These are phyloP conservation scores for Penicillium silybi DNA, from an alignment of 495 filamentous ascomycete genomes.

Conservation along the genomic window DNA sequence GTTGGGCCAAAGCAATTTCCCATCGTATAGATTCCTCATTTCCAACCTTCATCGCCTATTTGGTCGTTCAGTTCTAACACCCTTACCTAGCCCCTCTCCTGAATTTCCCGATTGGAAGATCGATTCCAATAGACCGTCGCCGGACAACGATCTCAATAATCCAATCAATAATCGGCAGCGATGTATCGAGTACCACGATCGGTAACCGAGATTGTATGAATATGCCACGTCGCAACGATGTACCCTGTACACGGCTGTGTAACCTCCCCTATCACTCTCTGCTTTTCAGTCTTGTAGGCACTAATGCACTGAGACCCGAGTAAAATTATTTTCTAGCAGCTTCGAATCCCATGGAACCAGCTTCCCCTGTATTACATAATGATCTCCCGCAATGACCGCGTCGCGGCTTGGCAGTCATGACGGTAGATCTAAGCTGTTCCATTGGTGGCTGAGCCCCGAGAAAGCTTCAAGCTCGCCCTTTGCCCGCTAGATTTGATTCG, in stretches of 20 bases:
- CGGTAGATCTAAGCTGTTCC: constrained; percentile 14
- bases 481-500: neutral
- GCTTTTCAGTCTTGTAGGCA: neutral
- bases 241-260: constrained; percentile 3
- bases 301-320: neutral
- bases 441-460: constrained; percentile 9
- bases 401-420: constrained; percentile 13
- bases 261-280: neutral
- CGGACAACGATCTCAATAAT: neutral
- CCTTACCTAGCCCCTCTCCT: neutral
- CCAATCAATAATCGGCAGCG: neutral
- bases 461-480: neutral
- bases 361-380: constrained; percentile 25
- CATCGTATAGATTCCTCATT: constrained; percentile 10
- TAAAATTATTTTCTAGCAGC: constrained; percentile 11
- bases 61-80: constrained; percentile 1
- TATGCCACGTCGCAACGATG: neutral
- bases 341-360: constrained; percentile 15
- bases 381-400: constrained; percentile 8
- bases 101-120: neutral
- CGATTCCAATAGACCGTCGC: constrained; percentile 3
- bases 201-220: neutral
- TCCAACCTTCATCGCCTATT: constrained; percentile 12
- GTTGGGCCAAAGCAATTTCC: constrained; percentile 9
- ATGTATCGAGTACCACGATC: neutral